These are phyloP conservation scores for Trichoderma breve DNA, from an alignment of 2,329 filamentous ascomycete species.

Conservation along the genomic window DNA sequence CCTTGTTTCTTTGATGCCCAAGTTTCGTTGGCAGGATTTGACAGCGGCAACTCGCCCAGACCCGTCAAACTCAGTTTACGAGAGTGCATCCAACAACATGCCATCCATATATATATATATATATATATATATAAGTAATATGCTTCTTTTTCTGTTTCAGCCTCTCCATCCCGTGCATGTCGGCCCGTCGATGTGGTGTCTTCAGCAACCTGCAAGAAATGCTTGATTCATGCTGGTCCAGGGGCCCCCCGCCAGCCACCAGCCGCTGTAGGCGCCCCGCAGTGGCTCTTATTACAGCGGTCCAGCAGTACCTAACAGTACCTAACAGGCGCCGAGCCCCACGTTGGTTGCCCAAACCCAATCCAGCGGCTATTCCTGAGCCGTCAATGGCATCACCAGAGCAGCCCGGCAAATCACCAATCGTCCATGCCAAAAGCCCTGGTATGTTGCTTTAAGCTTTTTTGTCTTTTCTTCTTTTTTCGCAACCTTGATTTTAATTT, in stretches of 20 bases:
- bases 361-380: constrained; percentile 10
- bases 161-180: neutral
- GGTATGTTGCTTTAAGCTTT: neutral
- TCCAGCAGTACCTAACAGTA: neutral
- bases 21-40: neutral
- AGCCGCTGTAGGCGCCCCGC: neutral
- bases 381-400: constrained; percentile 8
- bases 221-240: neutral
- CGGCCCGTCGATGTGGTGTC: neutral
- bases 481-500: neutral
- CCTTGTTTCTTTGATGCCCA: neutral
- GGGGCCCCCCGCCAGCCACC: neutral
- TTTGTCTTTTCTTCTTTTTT: neutral
- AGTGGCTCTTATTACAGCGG: neutral
- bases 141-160: neutral
- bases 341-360: neutral
- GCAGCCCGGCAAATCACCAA: constrained; percentile 9
- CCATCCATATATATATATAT: neutral
- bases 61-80: neutral
- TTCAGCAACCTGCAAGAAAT: neutral
- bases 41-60: neutral
- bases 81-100: neutral
- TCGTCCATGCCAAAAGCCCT: neutral
- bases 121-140: neutral
- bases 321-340: constrained; percentile 11